These are phyloP conservation scores for Aureobasidium subglaciale DNA, from an alignment of 2,329 filamentous ascomycete genomes.

Conservation along the genomic window DNA sequence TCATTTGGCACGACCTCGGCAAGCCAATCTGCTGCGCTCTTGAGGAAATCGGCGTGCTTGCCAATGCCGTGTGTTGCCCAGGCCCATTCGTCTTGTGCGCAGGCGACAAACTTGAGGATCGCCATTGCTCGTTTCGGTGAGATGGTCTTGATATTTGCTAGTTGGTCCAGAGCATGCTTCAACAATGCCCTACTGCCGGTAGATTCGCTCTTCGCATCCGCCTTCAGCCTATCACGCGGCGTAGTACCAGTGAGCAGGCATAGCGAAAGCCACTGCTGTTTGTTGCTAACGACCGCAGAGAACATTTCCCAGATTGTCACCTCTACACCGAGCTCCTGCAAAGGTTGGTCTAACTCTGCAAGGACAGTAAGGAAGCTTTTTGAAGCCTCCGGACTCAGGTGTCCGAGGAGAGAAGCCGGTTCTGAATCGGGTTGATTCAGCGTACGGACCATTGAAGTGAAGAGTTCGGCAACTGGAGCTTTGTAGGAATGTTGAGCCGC, in stretches of 20 bases:
- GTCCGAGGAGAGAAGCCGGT: constrained; percentile 87
- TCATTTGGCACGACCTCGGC: constrained; percentile 48
- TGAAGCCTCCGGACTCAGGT: constrained; percentile 73
- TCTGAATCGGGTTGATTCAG: constrained; percentile 58
- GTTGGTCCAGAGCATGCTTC: constrained; percentile 61
- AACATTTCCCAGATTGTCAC: constrained; percentile 77
- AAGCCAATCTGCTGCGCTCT: constrained; percentile 64
- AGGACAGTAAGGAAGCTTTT: constrained; percentile 77
- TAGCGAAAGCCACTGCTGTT: constrained; percentile 94
- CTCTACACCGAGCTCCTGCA: constrained; percentile 58
- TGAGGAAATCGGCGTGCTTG: constrained; percentile 66
- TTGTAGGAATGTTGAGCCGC: constrained; percentile 61
- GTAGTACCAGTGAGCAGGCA: constrained; percentile 84
- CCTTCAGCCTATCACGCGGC: constrained; percentile 66
- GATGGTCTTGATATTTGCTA: constrained; percentile 57
- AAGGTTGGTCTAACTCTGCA: constrained; percentile 67
- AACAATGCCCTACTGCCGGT: constrained; percentile 59
- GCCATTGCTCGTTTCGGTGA: constrained; percentile 61
- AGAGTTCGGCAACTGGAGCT: constrained; percentile 57
- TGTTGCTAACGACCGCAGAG: constrained; percentile 75
- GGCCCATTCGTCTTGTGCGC: constrained; percentile 89
- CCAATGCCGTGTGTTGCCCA: constrained; percentile 81
- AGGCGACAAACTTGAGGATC: constrained; percentile 78
- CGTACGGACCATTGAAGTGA: constrained; percentile 68
- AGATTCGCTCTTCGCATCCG: constrained; percentile 38